Base-by-base conservation (phyloP, 176 grass and related monocot species). In the Zoysia pacifica region DNA sequence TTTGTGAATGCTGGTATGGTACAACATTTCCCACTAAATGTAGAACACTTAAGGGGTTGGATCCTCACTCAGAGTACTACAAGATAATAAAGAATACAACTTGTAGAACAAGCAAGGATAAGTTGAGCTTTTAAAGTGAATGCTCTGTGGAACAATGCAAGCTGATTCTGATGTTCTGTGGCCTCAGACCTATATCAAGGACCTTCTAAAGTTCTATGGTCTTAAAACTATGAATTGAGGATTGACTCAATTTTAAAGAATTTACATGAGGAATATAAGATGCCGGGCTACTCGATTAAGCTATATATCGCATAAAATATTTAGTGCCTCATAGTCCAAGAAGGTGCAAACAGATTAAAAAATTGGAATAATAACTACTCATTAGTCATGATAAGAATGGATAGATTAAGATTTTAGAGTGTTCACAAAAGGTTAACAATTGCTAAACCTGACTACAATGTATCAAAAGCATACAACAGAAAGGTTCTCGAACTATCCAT, bases 401-500 rank as follows among this genome's bases (percentile, higher is more conserved):
- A 3, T 9, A 77, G 65, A 77, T n/a, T 4, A 54, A 73, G 13
- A 54, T 14, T 40, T 18, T 13, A 54, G 49, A 73, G 40, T 18
- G 40, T 73, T 18, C 53, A 12, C 6, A 59, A 19, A 58, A 7
- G 16, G n/a, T 58, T 58, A 12, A 54, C 42, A 55, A 2, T 78
- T 79, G 42, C 41, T 40, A 42, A 68, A 79, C 77, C 4, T 18
- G 39, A 70, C 42, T 70, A 70, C 52, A 69, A 59, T 7, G 41
- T 70, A 44, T 38, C 45, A 2, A 41, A 46, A 56, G 67, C 4
- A 60, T 80, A 46, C 50, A 69, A 12, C 48, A 54, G 40, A 49
- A 79, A 54, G 15, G 62, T 65, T 65, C 18, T 44, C 7, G n/a
- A 68, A 47, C 16, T 55, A 78, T 19, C 52, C 13, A 18, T 16